phyloP scores from a whole-genome alignment of 129 eudicot genomes.

The Tanacetum coccineum region DNA sequence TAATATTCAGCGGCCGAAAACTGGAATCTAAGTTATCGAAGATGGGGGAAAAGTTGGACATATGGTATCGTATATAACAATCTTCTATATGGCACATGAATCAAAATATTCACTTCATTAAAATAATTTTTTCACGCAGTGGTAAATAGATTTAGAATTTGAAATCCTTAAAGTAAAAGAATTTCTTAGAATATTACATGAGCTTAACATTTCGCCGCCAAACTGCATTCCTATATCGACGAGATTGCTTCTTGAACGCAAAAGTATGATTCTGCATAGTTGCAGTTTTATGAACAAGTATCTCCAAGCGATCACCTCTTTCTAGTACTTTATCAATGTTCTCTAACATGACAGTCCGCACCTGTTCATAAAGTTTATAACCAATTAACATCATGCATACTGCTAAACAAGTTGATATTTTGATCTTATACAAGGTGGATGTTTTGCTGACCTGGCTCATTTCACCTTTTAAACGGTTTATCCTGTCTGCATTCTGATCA shows the following conservation, averaged over 20 bases:
- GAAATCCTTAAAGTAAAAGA: background rate
- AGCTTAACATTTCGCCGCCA: conserved; percentile 99
- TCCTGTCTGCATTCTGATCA: conserved; percentile 88
- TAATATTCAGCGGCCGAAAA: background rate
- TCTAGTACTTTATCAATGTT: conserved; percentile 86
- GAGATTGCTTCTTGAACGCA: conserved; percentile 80
- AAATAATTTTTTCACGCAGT: too few relatives aligned
- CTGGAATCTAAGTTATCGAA: background rate
- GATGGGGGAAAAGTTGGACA: too few relatives aligned
- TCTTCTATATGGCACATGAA: too few relatives aligned
- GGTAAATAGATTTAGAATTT: too few relatives aligned
- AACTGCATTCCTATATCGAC: conserved; percentile 70
- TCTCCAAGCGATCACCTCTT: conserved; percentile 88
- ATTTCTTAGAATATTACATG: conserved; percentile 42
- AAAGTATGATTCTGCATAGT: conserved; percentile 74
- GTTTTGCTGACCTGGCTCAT: conserved; percentile 74
- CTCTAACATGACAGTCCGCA: conserved; percentile 78
- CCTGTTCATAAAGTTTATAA: conserved; percentile 39
- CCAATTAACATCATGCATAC: background rate
- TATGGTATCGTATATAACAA: too few relatives aligned
- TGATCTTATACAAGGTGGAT: background rate
- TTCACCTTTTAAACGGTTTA: conserved; percentile 79
- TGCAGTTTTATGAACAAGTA: conserved; percentile 80
- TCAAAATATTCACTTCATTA: too few relatives aligned
- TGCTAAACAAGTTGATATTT: background rate